phyloP scores from a whole-genome alignment of 225 moss, liverwort and hornwort species.

The Pseudisothecium myosuroides region DNA sequence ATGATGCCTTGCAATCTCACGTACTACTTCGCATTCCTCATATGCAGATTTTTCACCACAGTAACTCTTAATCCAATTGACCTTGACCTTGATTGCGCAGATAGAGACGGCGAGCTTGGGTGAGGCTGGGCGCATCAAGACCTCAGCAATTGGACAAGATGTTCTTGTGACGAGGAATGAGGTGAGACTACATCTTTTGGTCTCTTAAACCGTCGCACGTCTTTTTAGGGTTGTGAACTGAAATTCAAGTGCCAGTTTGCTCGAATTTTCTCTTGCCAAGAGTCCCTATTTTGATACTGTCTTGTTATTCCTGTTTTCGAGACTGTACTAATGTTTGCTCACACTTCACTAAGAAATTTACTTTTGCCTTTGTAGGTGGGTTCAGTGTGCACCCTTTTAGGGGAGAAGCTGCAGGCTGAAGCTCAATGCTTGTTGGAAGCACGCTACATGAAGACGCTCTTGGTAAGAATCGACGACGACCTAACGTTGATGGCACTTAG shows the following conservation, averaged over 20 bases:
- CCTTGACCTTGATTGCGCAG: neutral
- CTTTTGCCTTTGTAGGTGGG: constrained; percentile 9
- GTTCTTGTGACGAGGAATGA: constrained; percentile 25
- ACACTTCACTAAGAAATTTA: neutral
- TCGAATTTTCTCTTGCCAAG: neutral
- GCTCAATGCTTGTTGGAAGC: constrained; percentile 27
- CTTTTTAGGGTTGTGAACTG: neutral
- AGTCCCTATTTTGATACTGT: neutral
- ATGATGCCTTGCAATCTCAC: neutral
- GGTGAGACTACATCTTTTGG: neutral
- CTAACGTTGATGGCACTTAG: neutral
- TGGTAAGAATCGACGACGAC: neutral
- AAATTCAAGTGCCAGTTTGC: neutral
- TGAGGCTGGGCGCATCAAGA: constrained; percentile 19
- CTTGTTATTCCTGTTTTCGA: neutral
- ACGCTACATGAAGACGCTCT: constrained; percentile 32
- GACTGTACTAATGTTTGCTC: neutral
- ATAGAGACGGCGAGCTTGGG: constrained; percentile 2
- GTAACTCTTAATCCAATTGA: neutral
- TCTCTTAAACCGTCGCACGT: neutral
- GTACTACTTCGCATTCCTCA: neutral
- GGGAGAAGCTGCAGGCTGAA: constrained; percentile 20
- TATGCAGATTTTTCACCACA: neutral
- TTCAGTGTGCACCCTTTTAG: constrained; percentile 33
- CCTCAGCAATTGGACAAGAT: constrained; percentile 15